These are phyloP conservation scores for Mantamonas sphyraenae DNA, from an alignment of 78 protist species.

Conservation along the genomic window DNA sequence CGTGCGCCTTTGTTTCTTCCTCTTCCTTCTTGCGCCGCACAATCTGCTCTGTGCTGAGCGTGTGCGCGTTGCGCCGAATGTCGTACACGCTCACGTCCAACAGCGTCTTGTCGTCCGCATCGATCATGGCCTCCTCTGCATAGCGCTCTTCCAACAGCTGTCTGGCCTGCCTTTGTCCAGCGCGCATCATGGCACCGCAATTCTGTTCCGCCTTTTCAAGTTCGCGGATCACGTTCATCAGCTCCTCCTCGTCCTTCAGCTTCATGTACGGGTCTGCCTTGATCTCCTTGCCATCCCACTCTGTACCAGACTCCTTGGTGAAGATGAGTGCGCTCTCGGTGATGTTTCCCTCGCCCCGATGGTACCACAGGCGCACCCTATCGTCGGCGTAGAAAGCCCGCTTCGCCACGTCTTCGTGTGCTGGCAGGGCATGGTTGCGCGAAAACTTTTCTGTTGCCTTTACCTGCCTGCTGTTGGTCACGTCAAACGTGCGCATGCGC, in stretches of 20 bases:
- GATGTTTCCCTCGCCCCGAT: too few relatives aligned
- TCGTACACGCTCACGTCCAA: conserved; percentile 13
- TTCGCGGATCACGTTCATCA: too few relatives aligned
- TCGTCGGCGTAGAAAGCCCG: conserved; percentile 2
- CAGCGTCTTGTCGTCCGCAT: not conserved
- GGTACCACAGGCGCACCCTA: conserved; percentile 14
- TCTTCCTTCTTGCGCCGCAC: not conserved
- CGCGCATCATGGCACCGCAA: too few relatives aligned
- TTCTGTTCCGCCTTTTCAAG: too few relatives aligned
- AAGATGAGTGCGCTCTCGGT: not conserved
- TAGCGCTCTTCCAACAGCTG: too few relatives aligned
- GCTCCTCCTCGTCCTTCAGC: not conserved
- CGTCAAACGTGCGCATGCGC: too few relatives aligned
- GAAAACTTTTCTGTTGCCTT: conserved; percentile 5
- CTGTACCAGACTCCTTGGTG: not conserved
- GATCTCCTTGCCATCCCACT: not conserved
- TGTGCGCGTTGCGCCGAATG: not conserved
- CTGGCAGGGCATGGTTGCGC: not conserved
- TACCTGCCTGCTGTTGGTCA: too few relatives aligned
- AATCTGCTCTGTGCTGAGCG: too few relatives aligned
- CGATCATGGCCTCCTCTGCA: conserved; percentile 1
- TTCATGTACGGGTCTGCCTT: not conserved
- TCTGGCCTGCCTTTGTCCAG: too few relatives aligned
- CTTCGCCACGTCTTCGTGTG: conserved; percentile 24
- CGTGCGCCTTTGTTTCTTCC: conserved; percentile 2